These are phyloP conservation scores for Poa pratensis DNA, from an alignment of 176 grass and related monocot genomes.

Conservation along the genomic window DNA sequence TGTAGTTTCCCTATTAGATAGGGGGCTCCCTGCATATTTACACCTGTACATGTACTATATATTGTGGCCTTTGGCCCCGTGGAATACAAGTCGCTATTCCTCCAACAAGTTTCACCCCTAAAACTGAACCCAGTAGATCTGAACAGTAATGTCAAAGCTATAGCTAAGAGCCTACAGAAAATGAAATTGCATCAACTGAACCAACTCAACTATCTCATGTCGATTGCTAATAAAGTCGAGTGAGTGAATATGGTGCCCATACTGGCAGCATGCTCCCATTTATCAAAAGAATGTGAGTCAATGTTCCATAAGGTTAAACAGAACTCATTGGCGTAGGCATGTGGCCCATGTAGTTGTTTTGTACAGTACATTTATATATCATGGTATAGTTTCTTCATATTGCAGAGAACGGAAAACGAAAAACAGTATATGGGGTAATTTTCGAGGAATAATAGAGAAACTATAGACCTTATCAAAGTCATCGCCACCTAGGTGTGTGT, in stretches of 20 bases:
- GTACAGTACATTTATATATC: neutral
- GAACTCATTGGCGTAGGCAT: neutral
- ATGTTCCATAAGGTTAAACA: neutral
- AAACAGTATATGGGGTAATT: neutral
- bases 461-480: constrained; percentile 64
- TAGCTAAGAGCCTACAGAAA: constrained; percentile 8
- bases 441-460: constrained; percentile 12
- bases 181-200: neutral
- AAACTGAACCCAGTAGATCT: constrained; percentile 11
- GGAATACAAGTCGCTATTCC: too few relatives aligned
- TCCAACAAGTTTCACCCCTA: neutral
- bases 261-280: neutral
- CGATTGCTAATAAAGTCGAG: neutral
- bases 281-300: constrained; percentile 2
- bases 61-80: too few relatives aligned
- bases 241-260: neutral
- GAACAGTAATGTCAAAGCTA: constrained; percentile 14
- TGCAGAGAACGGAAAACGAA: neutral
- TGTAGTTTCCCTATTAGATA: too few relatives aligned
- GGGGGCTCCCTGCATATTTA: too few relatives aligned
- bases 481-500: constrained; percentile 73
- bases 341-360: too few relatives aligned
- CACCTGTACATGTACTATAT: too few relatives aligned
- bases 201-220: neutral
- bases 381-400: neutral